These are phyloP conservation scores for Fusarium sp. DNA, from an alignment of 2,329 filamentous ascomycete genomes.

Conservation along the genomic window DNA sequence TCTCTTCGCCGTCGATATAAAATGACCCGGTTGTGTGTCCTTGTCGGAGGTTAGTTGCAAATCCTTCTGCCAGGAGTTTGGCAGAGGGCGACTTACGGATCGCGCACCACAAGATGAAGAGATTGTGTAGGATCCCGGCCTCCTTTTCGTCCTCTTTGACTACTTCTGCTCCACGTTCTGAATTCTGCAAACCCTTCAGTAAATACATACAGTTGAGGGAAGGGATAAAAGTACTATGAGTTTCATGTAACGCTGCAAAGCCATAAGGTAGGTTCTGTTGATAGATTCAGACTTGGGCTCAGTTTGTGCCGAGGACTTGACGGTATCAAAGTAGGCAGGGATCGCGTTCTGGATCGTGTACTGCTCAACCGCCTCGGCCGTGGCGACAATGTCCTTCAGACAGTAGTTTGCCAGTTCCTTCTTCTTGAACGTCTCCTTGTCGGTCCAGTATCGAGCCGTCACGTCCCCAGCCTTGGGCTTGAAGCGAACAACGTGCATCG, in stretches of 20 bases:
- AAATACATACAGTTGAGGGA: background rate
- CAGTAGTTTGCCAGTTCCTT: slow-evolving; percentile 59
- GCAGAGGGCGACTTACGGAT: slow-evolving; percentile 57
- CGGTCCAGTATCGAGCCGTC: slow-evolving; percentile 57
- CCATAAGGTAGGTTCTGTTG: slow-evolving; percentile 41
- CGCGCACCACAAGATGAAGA: slow-evolving; percentile 64
- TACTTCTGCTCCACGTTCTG: background rate
- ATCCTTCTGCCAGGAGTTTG: background rate
- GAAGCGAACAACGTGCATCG: slow-evolving; percentile 61
- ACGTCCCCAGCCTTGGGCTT: slow-evolving; percentile 56
- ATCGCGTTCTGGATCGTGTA: slow-evolving; percentile 56
- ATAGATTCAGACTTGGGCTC: slow-evolving; percentile 28
- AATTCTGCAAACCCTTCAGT: slow-evolving; percentile 10
- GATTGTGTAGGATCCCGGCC: slow-evolving; percentile 56
- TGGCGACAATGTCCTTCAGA: slow-evolving; percentile 55
- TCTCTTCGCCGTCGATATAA: slow-evolving; percentile 59
- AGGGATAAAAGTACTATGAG: slow-evolving; percentile 41
- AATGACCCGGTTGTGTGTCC: slow-evolving; percentile 63
- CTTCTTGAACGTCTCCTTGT: slow-evolving; percentile 48
- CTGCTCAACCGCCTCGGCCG: slow-evolving; percentile 52
- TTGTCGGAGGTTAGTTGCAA: slow-evolving; percentile 36
- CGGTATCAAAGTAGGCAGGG: slow-evolving; percentile 38
- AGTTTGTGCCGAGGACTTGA: slow-evolving; percentile 38
- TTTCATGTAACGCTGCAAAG: slow-evolving; percentile 40
- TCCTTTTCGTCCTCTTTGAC: slow-evolving; percentile 44